Evolutionary conservation across 2,329 filamentous ascomycete genomes (phyloP), one percentile per base, ranked within the genome.

Genomic region (Colletotrichum tabaci): DNA sequence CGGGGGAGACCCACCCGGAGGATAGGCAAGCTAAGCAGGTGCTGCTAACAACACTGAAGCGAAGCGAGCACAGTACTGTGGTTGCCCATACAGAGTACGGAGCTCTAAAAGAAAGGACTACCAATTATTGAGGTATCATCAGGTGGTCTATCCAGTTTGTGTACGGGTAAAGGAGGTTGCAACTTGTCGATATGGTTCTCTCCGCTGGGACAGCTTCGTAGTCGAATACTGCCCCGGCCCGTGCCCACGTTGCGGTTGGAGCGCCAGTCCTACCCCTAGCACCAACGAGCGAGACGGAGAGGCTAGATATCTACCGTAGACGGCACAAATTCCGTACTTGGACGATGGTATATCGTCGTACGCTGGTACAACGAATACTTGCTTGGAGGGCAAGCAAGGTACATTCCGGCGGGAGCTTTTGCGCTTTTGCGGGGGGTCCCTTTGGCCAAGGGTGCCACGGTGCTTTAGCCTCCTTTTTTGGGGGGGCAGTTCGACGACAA

Each of bases 351-450:
- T 30, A 35, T 35, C 30, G 30, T 35, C 2, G 30, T 35, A 35
- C 30, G 8, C 30, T 9, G 30, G 30, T 35, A 35, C 30, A 35
- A 35, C 30, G 30, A 35, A 9, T 35, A 35, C 30, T 35, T 35
- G 30, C 30, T 35, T 35, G 30, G 30, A 35, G 8, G 8, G 30
- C 30, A 9, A 61, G 26, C 47, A 63, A 35, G 42, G 23, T 42
- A 13, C 46, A 47, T 44, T 35, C 53, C 53, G 26, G 63, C 55
- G 15, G 30, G 55, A 66, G 63, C 63, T 61, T 61, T 56, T 67
- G 65, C 57, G 63, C 63, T 61, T 61, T 56, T 67, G 65, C 57
- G 65, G 57, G 64, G 57, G 18, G 21, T 35, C 38, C 46, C 35
- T 64, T 63, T 35, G 30, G 60, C 58, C 58, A 35, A 64, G 50